phyloP scores from a whole-genome alignment of 495 filamentous ascomycete species.

The Neurospora sp. region DNA sequence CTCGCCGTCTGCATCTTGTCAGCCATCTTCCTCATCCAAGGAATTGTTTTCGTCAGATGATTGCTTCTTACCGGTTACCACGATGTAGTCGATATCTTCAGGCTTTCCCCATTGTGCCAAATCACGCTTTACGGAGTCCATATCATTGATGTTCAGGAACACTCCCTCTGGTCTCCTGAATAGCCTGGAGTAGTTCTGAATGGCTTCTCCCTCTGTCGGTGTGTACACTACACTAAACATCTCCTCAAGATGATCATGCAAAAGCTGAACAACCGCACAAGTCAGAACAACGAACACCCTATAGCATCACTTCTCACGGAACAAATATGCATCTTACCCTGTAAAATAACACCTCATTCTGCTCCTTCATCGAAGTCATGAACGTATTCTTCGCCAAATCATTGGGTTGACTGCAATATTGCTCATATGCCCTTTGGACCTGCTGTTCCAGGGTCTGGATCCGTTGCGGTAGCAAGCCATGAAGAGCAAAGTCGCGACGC shows the following conservation, averaged over 20 bases:
- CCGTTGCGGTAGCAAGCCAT: constrained; percentile 61
- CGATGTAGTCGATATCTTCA: constrained; percentile 82
- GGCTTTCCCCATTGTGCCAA: constrained; percentile 55
- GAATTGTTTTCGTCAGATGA: too few species aligned
- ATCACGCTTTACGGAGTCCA: constrained; percentile 49
- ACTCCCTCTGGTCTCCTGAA: constrained; percentile 67
- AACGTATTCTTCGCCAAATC: constrained; percentile 76
- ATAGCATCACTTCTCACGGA: neutral
- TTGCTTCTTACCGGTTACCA: constrained; percentile 55
- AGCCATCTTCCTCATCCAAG: neutral
- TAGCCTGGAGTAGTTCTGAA: constrained; percentile 70
- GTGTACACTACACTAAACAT: constrained; percentile 89
- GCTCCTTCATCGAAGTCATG: constrained; percentile 75
- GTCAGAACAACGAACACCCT: neutral
- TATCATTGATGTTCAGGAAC: constrained; percentile 49
- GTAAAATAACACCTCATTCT: constrained; percentile 74
- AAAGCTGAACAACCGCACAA: constrained; percentile 16
- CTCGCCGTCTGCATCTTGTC: constrained; percentile 24
- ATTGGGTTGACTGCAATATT: constrained; percentile 52
- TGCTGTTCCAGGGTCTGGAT: constrained; percentile 77
- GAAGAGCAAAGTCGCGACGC: constrained; percentile 55
- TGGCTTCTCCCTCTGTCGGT: constrained; percentile 86
- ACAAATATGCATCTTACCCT: constrained; percentile 29
- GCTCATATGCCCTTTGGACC: constrained; percentile 65
- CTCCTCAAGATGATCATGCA: constrained; percentile 48